Evolutionary conservation across 2,329 filamentous ascomycete genomes (phyloP).

Genomic region (Phialophora verrucosa): DNA sequence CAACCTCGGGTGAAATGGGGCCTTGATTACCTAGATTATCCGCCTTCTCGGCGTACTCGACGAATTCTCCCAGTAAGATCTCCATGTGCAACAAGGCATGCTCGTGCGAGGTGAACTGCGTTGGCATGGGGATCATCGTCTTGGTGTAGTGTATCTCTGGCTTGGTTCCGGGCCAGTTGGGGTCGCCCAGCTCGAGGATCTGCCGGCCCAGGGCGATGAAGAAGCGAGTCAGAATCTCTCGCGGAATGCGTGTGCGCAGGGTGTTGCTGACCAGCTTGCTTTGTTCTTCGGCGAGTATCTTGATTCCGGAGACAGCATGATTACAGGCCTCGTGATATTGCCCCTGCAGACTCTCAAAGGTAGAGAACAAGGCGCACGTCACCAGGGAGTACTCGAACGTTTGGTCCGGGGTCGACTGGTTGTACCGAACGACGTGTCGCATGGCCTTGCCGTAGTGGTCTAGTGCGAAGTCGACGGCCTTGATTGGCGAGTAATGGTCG

Average conservation of each 20-base stretch:
- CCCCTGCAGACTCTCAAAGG: slow-evolving; percentile 61
- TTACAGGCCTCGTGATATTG: slow-evolving; percentile 53
- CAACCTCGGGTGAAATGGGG: slow-evolving; percentile 13
- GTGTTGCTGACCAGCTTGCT: slow-evolving; percentile 1
- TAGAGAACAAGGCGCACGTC: slow-evolving; percentile 59
- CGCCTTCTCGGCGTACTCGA: slow-evolving; percentile 8
- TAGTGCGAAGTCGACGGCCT: slow-evolving; percentile 45
- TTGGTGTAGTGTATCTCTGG: slow-evolving; percentile 9
- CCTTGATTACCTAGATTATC: slow-evolving; percentile 1
- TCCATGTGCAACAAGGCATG: slow-evolving; percentile 29
- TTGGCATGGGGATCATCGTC: slow-evolving; percentile 11
- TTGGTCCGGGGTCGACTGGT: slow-evolving; percentile 44
- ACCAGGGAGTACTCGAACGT: slow-evolving; percentile 49
- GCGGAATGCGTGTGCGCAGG: slow-evolving; percentile 7
- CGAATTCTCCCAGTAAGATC: slow-evolving; percentile 10
- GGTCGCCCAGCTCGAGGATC: slow-evolving; percentile 29
- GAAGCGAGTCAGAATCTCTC: slow-evolving; percentile 22
- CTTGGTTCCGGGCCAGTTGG: slow-evolving; percentile 16
- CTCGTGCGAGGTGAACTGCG: slow-evolving; percentile 27
- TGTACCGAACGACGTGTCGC: slow-evolving; percentile 46
- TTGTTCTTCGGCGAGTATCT: slow-evolving; percentile 40
- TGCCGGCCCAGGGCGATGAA: slow-evolving; percentile 28
- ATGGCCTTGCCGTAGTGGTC: slow-evolving; percentile 60
- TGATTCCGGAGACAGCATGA: slow-evolving; percentile 45
- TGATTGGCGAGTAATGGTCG: slow-evolving; percentile 20